A percentile compares a stretch with the other conserved stretches of the same genome.
Evolutionary conservation across 768 basidiomycete genomes (phyloP).

Genomic region (Termitomyces sp.): DNA sequence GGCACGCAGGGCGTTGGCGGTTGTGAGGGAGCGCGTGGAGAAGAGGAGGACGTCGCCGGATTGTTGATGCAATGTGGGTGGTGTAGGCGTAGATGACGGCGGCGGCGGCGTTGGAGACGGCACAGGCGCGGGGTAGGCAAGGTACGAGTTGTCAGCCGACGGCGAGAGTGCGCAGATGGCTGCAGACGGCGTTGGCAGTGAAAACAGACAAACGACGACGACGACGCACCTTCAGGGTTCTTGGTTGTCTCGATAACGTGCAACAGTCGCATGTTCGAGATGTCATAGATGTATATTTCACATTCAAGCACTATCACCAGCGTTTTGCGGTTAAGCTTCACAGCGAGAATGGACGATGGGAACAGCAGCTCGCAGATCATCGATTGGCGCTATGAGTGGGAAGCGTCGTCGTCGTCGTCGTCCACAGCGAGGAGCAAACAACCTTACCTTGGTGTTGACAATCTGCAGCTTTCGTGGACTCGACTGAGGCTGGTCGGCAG

Average conservation of each 20-base stretch:
- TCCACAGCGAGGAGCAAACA: not conserved
- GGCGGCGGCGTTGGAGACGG: constrained; percentile 72
- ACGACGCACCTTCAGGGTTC: constrained; percentile 80
- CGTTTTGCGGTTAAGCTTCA: constrained; percentile 96
- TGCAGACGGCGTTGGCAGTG: too few relatives aligned
- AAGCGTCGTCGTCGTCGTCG: too few relatives aligned
- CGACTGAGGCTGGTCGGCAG: constrained; percentile 85
- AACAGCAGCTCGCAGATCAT: constrained; percentile 99
- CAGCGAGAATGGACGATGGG: constrained; percentile 93
- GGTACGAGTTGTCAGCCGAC: constrained; percentile 86
- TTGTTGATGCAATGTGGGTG: constrained; percentile 40
- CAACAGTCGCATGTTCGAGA: constrained; percentile 94
- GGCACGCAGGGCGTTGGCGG: constrained; percentile 94
- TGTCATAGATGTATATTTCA: constrained; percentile 99
- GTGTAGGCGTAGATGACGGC: constrained; percentile 37
- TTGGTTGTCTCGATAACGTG: constrained; percentile 97
- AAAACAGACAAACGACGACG: too few relatives aligned
- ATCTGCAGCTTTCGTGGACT: constrained; percentile 95
- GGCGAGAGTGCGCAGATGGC: constrained; percentile 95
- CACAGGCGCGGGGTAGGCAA: constrained; percentile 94
- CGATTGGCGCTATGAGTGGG: constrained; percentile 77
- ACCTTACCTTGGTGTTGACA: constrained; percentile 89
- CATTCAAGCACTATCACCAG: constrained; percentile 93
- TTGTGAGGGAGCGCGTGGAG: constrained; percentile 86
- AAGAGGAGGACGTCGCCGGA: constrained; percentile 92